A percentile compares a stretch with the other conserved stretches of the same genome.
Evolutionary conservation across 2,329 filamentous ascomycete species (phyloP).

Genomic region (Rutstroemia sp.): DNA sequence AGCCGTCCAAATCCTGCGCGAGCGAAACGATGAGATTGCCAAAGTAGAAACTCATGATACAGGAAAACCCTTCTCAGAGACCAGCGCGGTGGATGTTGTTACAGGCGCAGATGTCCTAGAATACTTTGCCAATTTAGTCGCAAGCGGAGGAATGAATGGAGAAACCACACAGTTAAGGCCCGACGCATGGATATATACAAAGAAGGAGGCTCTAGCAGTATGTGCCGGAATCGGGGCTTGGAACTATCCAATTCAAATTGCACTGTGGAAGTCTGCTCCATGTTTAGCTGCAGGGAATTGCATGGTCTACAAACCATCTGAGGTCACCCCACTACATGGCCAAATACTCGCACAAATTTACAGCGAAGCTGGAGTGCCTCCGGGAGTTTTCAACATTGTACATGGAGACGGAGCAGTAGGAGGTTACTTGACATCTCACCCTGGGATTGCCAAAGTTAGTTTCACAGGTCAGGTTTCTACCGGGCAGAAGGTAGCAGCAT

Average conservation of each 20-base stretch:
- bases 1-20: slow-evolving; percentile 65
- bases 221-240: slow-evolving; percentile 84
- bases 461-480: slow-evolving; percentile 86
- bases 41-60: slow-evolving; percentile 77
- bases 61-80: slow-evolving; percentile 80
- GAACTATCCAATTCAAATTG: slow-evolving; percentile 91
- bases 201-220: slow-evolving; percentile 74
- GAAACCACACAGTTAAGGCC: slow-evolving; percentile 67
- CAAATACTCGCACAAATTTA: slow-evolving; percentile 70
- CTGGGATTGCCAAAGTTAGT: slow-evolving; percentile 72
- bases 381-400: slow-evolving; percentile 81
- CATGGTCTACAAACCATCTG: slow-evolving; percentile 87
- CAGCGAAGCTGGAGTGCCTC: slow-evolving; percentile 68
- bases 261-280: slow-evolving; percentile 81
- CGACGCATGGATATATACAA: slow-evolving; percentile 76
- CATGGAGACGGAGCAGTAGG: slow-evolving; percentile 75
- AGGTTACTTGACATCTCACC: slow-evolving; percentile 65
- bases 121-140: slow-evolving; percentile 76
- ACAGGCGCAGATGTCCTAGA: slow-evolving; percentile 82
- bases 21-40: slow-evolving; percentile 73
- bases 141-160: slow-evolving; percentile 70
- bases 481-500: slow-evolving; percentile 70
- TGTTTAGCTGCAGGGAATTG: slow-evolving; percentile 81
- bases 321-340: slow-evolving; percentile 79
- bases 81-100: slow-evolving; percentile 72